Conservation (phyloP, 495 filamentous ascomycete genomes). For the Articulospora tetracladia region DNA sequence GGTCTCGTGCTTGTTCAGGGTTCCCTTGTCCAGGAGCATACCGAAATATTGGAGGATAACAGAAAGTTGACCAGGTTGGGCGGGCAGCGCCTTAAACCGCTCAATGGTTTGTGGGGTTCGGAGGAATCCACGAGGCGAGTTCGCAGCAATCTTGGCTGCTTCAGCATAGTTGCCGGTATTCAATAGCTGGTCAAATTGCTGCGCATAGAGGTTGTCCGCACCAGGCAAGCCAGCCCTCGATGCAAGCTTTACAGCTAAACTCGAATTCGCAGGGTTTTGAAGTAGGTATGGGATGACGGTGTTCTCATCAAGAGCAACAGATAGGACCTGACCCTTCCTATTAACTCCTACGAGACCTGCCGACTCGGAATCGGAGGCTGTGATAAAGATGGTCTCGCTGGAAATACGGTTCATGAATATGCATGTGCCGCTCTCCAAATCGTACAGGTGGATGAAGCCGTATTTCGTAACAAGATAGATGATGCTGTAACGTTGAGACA, state of each 20-base stretch:
- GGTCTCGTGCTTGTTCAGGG: constrained; percentile 87
- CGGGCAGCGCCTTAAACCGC: constrained; percentile 82
- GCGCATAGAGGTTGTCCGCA: constrained; percentile 89
- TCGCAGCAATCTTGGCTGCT: constrained; percentile 92
- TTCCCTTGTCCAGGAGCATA: constrained; percentile 91
- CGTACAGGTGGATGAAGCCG: constrained; percentile 98
- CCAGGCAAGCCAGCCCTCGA: constrained; percentile 91
- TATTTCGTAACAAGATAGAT: constrained; percentile 98
- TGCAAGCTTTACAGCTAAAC: constrained; percentile 91
- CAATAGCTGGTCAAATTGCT: constrained; percentile 87
- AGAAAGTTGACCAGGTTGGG: constrained; percentile 73
- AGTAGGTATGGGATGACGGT: constrained; percentile 91
- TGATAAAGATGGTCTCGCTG: constrained; percentile 97
- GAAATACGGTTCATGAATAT: constrained; percentile 99
- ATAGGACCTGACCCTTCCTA: constrained; percentile 92
- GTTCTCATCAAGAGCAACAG: constrained; percentile 87
- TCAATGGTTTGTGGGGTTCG: constrained; percentile 92
- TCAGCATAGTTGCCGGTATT: constrained; percentile 71
- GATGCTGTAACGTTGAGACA: constrained; percentile 91
- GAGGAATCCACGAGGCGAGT: constrained; percentile 93
- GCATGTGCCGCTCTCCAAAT: constrained; percentile 92
- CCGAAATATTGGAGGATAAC: constrained; percentile 97
- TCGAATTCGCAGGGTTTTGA: constrained; percentile 87
- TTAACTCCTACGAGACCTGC: constrained; percentile 83
- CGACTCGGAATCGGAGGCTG: constrained; percentile 76